Evolutionary conservation across 768 basidiomycete species (phyloP).

Genomic region (Agaricus bisporus): DNA sequence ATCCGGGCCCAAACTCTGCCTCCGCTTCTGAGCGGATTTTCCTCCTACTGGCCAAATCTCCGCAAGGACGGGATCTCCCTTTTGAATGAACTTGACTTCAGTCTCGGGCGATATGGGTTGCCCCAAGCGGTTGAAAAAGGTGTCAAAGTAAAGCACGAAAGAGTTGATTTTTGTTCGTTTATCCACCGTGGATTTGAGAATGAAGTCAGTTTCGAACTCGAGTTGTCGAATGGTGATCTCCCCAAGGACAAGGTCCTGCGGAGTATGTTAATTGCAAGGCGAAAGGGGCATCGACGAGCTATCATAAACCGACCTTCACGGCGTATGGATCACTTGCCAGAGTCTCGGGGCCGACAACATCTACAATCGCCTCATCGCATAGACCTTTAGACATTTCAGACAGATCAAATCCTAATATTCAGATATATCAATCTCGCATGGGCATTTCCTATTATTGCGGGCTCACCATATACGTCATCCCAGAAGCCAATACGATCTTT

Average conservation of each 20-base stretch:
- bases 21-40: constrained; percentile 50
- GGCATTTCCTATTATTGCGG: not conserved
- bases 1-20: constrained; percentile 48
- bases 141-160: constrained; percentile 92
- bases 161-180: constrained; percentile 65
- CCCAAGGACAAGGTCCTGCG: constrained; percentile 70
- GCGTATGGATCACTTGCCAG: constrained; percentile 56
- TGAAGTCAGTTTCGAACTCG: constrained; percentile 75
- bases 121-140: constrained; percentile 71
- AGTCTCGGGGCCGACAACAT: constrained; percentile 63
- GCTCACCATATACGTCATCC: constrained; percentile 83
- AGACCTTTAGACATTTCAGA: constrained; percentile 71
- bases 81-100: constrained; percentile 49
- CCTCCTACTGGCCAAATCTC: constrained; percentile 79
- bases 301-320: constrained; percentile 50
- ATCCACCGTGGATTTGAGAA: constrained; percentile 55
- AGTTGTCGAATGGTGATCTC: constrained; percentile 64
- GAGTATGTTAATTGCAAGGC: not conserved
- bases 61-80: constrained; percentile 58
- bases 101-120: constrained; percentile 45
- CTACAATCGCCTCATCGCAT: constrained; percentile 79
- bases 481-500: constrained; percentile 88
- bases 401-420: constrained; percentile 73
- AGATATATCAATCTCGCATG: not conserved
- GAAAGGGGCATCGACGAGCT: not conserved